phyloP scores from a whole-genome alignment of 2,329 filamentous ascomycete species.

The Penicillium verrucosum region DNA sequence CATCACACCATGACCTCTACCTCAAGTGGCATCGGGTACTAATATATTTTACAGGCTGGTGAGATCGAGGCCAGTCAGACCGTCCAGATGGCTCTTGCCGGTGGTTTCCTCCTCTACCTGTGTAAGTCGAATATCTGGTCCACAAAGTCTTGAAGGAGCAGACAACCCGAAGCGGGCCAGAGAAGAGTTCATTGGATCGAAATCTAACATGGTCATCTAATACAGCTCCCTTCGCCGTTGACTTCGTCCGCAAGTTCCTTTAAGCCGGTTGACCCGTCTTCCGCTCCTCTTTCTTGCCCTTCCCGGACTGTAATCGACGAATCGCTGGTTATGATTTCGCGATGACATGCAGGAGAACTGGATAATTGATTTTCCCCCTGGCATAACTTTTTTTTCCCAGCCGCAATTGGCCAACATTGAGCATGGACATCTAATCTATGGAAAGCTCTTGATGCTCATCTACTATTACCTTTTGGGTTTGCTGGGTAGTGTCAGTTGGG shows the following conservation, averaged over 20 bases:
- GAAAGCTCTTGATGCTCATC: background rate
- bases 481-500: conserved; percentile 13
- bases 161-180: background rate
- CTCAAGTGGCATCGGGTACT: background rate
- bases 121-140: conserved; percentile 46
- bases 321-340: conserved; percentile 8
- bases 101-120: conserved; percentile 58
- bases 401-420: background rate
- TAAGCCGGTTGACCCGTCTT: conserved; percentile 27
- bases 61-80: conserved; percentile 54
- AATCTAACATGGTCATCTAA: background rate
- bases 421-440: background rate
- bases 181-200: background rate
- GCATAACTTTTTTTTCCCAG: background rate
- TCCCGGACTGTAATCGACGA: conserved; percentile 4
- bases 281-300: background rate
- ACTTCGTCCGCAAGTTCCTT: conserved; percentile 48
- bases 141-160: background rate
- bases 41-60: conserved; percentile 37
- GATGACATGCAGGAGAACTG: conserved; percentile 1
- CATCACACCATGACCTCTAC: background rate
- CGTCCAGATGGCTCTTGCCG: conserved; percentile 53
- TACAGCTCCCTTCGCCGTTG: conserved; percentile 49
- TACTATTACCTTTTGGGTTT: conserved; percentile 3
- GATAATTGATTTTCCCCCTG: background rate